Conservation (phyloP, 371 early-diverging fungal species). For the Haplosporangium sp. region DNA sequence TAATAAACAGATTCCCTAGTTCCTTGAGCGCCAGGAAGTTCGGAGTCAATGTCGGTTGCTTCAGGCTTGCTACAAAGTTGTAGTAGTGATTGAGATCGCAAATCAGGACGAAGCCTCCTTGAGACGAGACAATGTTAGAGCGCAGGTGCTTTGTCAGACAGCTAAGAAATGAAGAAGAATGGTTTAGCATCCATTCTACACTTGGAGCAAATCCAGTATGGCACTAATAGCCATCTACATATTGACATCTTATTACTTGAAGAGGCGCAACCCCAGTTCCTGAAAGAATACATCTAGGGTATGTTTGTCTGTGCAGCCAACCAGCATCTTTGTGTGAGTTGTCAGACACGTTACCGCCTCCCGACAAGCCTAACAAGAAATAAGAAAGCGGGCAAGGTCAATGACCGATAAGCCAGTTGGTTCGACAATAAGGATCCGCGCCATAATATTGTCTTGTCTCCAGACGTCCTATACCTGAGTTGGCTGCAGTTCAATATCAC, state of each 20-base stretch:
- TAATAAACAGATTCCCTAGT: slow-evolving; percentile 91
- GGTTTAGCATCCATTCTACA: no score
- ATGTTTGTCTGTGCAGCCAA: slow-evolving; percentile 82
- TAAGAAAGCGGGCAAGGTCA: no score
- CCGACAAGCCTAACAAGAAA: slow-evolving; percentile 61
- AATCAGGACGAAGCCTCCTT: slow-evolving; percentile 60
- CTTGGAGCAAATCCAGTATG: no score
- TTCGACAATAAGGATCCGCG: background rate
- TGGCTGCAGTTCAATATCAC: slow-evolving; percentile 70
- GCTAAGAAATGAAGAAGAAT: slow-evolving; percentile 39
- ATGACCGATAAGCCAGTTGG: background rate
- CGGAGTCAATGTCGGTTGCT: slow-evolving; percentile 77
- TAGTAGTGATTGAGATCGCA: slow-evolving; percentile 92
- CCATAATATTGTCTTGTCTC: background rate
- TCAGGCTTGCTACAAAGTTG: slow-evolving; percentile 66
- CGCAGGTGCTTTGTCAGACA: slow-evolving; percentile 77
- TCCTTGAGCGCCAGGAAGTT: slow-evolving; percentile 92
- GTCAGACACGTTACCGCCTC: slow-evolving; percentile 84
- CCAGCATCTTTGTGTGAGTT: slow-evolving; percentile 77
- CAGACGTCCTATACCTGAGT: slow-evolving; percentile 36
- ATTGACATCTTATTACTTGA: no score
- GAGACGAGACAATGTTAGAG: slow-evolving; percentile 25
- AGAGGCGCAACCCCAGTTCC: slow-evolving; percentile 89
- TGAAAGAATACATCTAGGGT: slow-evolving; percentile 92
- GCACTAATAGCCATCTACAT: no score